Evolutionary conservation across 2,329 filamentous ascomycete genomes (phyloP), one percentile per base, ranked within the genome.

Genomic region (Colletotrichum nymphaeae): DNA sequence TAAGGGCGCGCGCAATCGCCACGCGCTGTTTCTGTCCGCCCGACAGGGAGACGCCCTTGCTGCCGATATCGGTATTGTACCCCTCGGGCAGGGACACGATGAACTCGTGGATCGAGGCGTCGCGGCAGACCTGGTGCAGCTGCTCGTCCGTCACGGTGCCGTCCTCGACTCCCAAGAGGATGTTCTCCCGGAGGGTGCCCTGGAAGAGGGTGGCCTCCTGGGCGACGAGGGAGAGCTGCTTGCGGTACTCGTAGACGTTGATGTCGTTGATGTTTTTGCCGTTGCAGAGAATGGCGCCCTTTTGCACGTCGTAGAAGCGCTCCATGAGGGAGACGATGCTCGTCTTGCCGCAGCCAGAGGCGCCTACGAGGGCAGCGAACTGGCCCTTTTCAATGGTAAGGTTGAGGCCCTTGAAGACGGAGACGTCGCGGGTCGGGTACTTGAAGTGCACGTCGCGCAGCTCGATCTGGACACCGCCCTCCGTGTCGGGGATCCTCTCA

Each of bases 151-250:
- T 83, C 0, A 92, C 84, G 0, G 85, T 81, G 1, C 85, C 83
- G 0, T 89, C 86, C 35, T 88, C 83, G 24, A 94, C 88, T 22
- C 92, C 93, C 0, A 94, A 85, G 1, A 92, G 81, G 65, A 94
- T 89, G 76, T 94, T 94, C 73, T 95, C 93, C 22, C 89, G 87
- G 24, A 95, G 60, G 67, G 80, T 82, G 75, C 91, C 91, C 79
- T 92, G 90, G 78, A 94, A 95, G 0, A 95, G 86, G 0, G 91
- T 92, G 9, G 93, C 88, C 79, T 95, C 93, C 80, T 95, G 93
- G 4, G 92, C 90, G 0, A 95, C 93, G 0, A 95, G 87, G 1
- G 92, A 92, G 14, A 95, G 85, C 46, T 89, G 83, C 69, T 87
- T 86, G 53, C 93, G 89, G 79, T 94, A 94, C 22, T 87, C 83